These are phyloP conservation scores for Ophiostoma sp. DNA, from an alignment of 2,329 filamentous ascomycete genomes.

Conservation along the genomic window DNA sequence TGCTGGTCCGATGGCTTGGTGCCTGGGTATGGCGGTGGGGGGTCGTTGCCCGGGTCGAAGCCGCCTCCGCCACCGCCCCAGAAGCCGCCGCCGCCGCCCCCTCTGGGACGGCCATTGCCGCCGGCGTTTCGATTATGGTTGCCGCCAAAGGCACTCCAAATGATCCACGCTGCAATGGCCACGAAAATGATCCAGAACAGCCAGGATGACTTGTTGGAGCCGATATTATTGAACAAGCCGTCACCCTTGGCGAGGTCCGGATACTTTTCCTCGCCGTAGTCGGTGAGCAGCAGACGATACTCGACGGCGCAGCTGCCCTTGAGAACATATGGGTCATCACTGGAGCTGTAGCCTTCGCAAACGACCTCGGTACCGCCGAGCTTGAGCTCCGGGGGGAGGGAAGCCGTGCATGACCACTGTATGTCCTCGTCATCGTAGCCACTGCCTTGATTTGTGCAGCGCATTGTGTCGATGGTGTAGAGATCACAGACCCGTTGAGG, in stretches of 20 bases:
- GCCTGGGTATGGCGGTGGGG: constrained; percentile 51
- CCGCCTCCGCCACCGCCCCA: constrained; percentile 38
- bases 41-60: constrained; percentile 37
- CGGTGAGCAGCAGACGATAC: constrained; percentile 74
- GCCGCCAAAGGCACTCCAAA: constrained; percentile 45
- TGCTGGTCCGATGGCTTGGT: constrained; percentile 34
- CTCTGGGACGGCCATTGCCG: constrained; percentile 22
- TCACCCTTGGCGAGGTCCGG: constrained; percentile 44
- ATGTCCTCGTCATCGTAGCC: constrained; percentile 76
- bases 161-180: constrained; percentile 54
- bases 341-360: constrained; percentile 77
- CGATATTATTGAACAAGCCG: constrained; percentile 24
- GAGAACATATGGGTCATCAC: constrained; percentile 79
- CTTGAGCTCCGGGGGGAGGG: constrained; percentile 55
- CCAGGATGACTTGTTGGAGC: constrained; percentile 8
- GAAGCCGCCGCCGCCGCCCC: constrained; percentile 35
- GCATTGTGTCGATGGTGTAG: constrained; percentile 74
- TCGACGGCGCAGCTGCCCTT: constrained; percentile 91
- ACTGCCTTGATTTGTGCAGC: constrained; percentile 78
- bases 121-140: constrained; percentile 14
- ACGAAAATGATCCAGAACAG: constrained; percentile 61
- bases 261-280: constrained; percentile 65
- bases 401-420: constrained; percentile 79
- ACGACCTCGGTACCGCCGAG: constrained; percentile 83
- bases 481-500: constrained; percentile 58